Evolutionary conservation across 192 early-diverging fungal species (phyloP), one percentile per base, ranked within the genome.

Genomic region (Podila minutissima): DNA sequence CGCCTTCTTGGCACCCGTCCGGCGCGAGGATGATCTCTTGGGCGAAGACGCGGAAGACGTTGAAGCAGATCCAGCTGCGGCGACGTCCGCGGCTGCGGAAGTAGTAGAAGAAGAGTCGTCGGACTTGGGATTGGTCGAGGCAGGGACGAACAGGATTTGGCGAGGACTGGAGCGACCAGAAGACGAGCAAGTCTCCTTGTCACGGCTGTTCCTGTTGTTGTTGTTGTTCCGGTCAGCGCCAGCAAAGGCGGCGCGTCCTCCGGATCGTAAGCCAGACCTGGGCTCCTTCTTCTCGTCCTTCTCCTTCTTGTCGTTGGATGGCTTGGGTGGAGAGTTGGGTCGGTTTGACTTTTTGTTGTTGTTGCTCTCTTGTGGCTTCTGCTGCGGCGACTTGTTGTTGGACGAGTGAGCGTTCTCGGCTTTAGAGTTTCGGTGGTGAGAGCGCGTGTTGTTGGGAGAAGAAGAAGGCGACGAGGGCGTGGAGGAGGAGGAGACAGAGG

Each of bases 61-160:
- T 13, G 41, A 46, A 46, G 41, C 41, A 46, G 41, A 46, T 46
- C 41, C 53, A 55, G 53, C 53, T 24, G 53, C 53, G 24, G 53
- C n/a, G 24, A 26, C 20, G 53, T n/a, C 51, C 20, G 51, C 24
- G 53, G n/a, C 53, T 22, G 22, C 53, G 17, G 53, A 24, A 5
- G 53, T 10, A 22, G 22, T 19, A 12, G 24, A n/a, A 26, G 53
- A 26, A 55, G 53, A 55, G 22, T 55, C 24, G 53, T 62, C 49
- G 12, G 62, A 31, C 6, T 69, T 75, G 61, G 64, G 10, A 22
- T 75, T 75, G 33, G 50, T 62, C 12, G 74, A 75, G 5, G 74
- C 74, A 49, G 74, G 74, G 12, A 75, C 74, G 48, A 75, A 75
- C 26, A 59, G 49, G 33, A 74, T 67, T 31, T 53, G 49, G 1